These are phyloP conservation scores for Hyphopichia buzzinii DNA, from an alignment of 1,139 yeast genomes.

Conservation along the genomic window DNA sequence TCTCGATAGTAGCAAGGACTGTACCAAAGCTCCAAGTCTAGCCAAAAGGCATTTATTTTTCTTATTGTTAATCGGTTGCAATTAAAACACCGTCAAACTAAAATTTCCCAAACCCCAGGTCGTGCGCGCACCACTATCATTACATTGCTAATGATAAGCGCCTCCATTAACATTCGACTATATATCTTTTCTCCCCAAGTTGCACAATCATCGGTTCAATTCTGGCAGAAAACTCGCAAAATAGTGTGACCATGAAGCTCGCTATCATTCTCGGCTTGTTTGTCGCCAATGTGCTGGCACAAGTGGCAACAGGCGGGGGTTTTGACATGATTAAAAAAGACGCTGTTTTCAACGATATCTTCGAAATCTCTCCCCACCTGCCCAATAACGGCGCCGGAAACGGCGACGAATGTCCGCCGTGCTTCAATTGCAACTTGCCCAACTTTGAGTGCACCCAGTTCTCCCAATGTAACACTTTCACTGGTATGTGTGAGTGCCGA, in stretches of 20 bases:
- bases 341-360: slow-evolving; percentile 26
- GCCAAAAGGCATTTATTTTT: too few relatives aligned
- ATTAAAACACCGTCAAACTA: too few relatives aligned
- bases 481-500: slow-evolving; percentile 90
- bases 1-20: too few relatives aligned
- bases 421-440: slow-evolving; percentile 93
- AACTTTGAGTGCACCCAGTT: slow-evolving; percentile 89
- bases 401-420: slow-evolving; percentile 69
- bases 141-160: background rate
- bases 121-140: background rate
- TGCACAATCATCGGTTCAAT: too few relatives aligned
- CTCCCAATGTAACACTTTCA: slow-evolving; percentile 78
- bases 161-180: background rate
- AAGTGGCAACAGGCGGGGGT: slow-evolving; percentile 6
- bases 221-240: background rate
- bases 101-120: too few relatives aligned
- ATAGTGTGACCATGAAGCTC: background rate
- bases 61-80: too few relatives aligned
- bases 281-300: background rate
- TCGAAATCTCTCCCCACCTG: slow-evolving; percentile 10
- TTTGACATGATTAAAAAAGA: slow-evolving; percentile 27
- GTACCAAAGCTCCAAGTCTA: too few relatives aligned
- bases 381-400: slow-evolving; percentile 13
- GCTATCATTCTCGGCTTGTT: background rate
- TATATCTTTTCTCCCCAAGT: background rate